Base-by-base conservation (phyloP, 495 filamentous ascomycete genomes). In the Trichoderma orchidacearum region DNA sequence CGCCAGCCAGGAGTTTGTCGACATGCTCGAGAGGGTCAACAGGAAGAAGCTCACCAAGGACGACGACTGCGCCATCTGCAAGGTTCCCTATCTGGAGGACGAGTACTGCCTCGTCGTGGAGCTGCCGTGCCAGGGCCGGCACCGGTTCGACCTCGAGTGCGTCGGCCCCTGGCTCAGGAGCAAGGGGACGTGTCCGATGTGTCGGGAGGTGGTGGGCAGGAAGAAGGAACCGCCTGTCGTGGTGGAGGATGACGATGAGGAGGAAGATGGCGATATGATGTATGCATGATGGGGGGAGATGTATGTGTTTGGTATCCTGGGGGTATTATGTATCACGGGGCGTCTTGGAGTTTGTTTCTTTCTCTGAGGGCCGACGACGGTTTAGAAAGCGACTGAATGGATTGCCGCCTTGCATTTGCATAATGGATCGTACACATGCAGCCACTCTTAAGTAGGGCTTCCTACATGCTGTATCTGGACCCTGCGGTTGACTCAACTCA, bases 71-170 rank as follows among this genome's bases (percentile, higher is more conserved):
- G 86, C 89, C 1, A 96, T 98, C 58, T 98, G 93, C 68, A 82
- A 79, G 23, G 89, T 90, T 63, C 71, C 74, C 32, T 96, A 89
- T 62, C 66, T 96, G 15, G 90, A 96, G 38, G 87, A 86, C 74
- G 70, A 63, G 63, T 80, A 90, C 61, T 86, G 88, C 18, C 77
- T 98, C 12, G 91, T 96, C 15, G 92, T 96, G 30, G 80, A 83
- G 60, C 74, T 98, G 55, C 89, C 90, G 23, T 98, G 93, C 64
- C 83, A 91, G 62, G 76, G 77, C 11, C 80, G 76, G 21, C 93
- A 98, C 67, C 65, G 82, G 27, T 96, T 95, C 70, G 93, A 98
- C 68, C 70, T 96, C 13, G 91, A 97, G 67, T 98, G 93, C 66
- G 86, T 98, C n/a, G 77, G 79, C 50, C 92, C 93, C 1, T 98